Evolutionary conservation across 352 stramenopile species (phyloP).

Genomic region (Globisporangium perplexum): DNA sequence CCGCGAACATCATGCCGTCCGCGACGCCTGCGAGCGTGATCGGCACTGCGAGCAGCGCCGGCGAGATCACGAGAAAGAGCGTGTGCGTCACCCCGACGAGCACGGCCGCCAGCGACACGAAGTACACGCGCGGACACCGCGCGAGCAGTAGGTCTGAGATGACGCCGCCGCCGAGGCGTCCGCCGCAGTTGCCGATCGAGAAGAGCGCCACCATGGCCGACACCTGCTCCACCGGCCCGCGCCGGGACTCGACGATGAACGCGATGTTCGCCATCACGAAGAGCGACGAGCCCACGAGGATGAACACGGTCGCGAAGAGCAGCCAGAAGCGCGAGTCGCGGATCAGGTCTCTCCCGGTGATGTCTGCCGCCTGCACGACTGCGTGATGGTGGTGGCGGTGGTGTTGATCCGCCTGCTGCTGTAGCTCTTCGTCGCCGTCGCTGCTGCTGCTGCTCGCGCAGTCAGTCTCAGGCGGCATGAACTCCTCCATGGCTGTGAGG

Average conservation of each 20-base stretch:
- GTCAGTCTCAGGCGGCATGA: constrained; percentile 23
- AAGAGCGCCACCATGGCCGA: constrained; percentile 64
- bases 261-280: constrained; percentile 81
- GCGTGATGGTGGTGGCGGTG: background rate
- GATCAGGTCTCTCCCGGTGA: constrained; percentile 47
- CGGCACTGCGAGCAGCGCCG: constrained; percentile 35
- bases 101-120: constrained; percentile 45
- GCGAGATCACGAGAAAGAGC: constrained; percentile 47
- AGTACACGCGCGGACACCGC: constrained; percentile 48
- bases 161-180: constrained; percentile 45
- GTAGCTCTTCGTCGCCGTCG: background rate
- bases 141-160: constrained; percentile 56
- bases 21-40: constrained; percentile 55
- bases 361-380: constrained; percentile 16
- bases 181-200: constrained; percentile 59
- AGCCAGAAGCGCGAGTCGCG: constrained; percentile 55
- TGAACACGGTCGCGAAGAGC: constrained; percentile 63
- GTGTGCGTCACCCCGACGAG: constrained; percentile 52
- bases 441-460: background rate
- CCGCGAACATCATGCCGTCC: constrained; percentile 69
- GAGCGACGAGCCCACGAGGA: constrained; percentile 61
- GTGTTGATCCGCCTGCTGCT: background rate
- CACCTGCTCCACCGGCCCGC: constrained; percentile 41
- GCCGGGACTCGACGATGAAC: constrained; percentile 67
- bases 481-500: constrained; percentile 30